Conservation (phyloP, 345 rosid species). For the Corchorus capsularis region DNA sequence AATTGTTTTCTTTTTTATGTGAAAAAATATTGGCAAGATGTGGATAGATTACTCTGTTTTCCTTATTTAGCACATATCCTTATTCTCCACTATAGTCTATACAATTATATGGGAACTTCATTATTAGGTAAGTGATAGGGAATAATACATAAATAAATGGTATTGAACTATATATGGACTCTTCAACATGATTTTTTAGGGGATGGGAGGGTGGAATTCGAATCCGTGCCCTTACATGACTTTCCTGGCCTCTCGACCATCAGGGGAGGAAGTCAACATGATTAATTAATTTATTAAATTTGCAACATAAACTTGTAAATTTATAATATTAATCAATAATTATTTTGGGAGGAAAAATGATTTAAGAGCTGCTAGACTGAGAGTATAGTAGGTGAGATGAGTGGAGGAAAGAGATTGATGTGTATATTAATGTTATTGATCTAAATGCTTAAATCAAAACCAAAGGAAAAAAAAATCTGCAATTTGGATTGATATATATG, state of each 20-base stretch:
- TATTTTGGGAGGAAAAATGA: background rate
- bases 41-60: background rate
- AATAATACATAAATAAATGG: background rate
- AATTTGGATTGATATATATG: background rate
- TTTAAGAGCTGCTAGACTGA: background rate
- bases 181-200: background rate
- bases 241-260: too few relatives aligned
- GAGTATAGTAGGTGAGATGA: background rate
- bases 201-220: too few relatives aligned
- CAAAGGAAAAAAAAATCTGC: background rate
- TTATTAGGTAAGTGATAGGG: background rate
- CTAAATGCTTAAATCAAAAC: background rate
- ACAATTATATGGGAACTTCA: background rate
- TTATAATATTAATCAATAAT: background rate
- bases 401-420: slow-evolving; percentile 13
- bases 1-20: background rate
- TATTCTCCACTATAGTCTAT: background rate
- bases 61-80: background rate
- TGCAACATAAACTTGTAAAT: background rate
- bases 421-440: background rate
- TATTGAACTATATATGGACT: background rate
- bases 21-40: background rate
- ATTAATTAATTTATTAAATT: too few relatives aligned
- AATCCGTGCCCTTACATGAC: too few relatives aligned
- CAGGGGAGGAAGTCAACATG: too few relatives aligned